phyloP scores from a whole-genome alignment of 2,329 filamentous ascomycete species.

The Chaetomium globosum region DNA sequence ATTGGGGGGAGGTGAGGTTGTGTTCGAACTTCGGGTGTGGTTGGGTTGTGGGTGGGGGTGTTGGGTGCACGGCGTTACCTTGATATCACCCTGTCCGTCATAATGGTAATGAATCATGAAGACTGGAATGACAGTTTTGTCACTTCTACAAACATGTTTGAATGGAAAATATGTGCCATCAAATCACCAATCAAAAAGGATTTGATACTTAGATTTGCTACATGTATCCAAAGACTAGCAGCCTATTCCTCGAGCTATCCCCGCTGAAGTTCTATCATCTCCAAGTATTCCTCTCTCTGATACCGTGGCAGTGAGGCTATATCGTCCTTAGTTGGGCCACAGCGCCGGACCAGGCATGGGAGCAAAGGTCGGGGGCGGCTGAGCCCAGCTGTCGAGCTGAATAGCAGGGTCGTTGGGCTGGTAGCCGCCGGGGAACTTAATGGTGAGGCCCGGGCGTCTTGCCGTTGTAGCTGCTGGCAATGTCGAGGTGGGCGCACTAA shows the following conservation, averaged over 20 bases:
- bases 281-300: neutral
- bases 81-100: too few species aligned
- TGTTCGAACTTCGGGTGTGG: too few species aligned
- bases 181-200: neutral
- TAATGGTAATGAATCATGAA: too few species aligned
- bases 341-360: neutral
- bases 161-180: neutral
- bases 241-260: too few species aligned
- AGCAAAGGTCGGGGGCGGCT: neutral
- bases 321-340: constrained; percentile 5
- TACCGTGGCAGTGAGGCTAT: neutral
- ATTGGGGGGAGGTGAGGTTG: neutral
- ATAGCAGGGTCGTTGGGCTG: neutral
- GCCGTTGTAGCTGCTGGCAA: constrained; percentile 2
- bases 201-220: neutral
- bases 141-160: neutral
- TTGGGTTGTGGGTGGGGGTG: too few species aligned
- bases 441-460: neutral
- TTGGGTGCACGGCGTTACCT: too few species aligned
- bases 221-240: too few species aligned
- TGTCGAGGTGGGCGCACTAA: constrained; percentile 7
- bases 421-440: constrained; percentile 5
- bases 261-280: too few species aligned
- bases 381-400: constrained; percentile 5
- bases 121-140: too few species aligned